A percentile compares a stretch with the other conserved stretches of the same genome.
Conservation (phyloP, 106 monocot species). For the Allium sativum region DNA sequence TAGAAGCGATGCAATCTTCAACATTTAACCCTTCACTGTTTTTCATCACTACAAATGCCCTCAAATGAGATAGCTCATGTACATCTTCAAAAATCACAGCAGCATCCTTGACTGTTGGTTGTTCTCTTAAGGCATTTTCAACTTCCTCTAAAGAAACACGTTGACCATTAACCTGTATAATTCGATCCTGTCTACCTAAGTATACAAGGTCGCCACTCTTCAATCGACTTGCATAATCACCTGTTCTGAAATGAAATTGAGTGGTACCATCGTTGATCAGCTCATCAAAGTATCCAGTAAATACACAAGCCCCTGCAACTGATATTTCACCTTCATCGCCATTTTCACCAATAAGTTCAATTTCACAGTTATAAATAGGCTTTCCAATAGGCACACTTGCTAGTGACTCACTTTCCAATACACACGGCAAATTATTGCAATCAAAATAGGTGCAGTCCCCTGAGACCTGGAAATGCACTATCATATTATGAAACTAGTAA, state of each 20-base stretch:
- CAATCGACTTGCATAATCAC: constrained; percentile 70
- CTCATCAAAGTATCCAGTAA: constrained; percentile 59
- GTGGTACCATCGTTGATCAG: constrained; percentile 3
- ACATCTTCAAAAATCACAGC: constrained; percentile 39
- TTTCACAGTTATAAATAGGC: constrained; percentile 64
- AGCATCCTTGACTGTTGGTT: constrained; percentile 60
- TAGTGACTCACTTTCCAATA: constrained; percentile 33
- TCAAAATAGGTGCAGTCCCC: constrained; percentile 89
- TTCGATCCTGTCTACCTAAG: constrained; percentile 72
- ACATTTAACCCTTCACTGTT: not conserved
- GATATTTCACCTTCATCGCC: constrained; percentile 66
- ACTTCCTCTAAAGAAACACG: constrained; percentile 74
- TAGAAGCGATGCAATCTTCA: constrained; percentile 27
- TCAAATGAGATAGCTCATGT: constrained; percentile 15
- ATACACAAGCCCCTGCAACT: constrained; percentile 70
- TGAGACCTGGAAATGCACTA: constrained; percentile 51
- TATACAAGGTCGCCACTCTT: constrained; percentile 62
- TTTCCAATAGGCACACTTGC: constrained; percentile 80
- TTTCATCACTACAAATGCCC: constrained; percentile 43
- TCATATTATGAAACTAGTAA: too few relatives aligned
- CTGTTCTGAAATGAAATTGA: constrained; percentile 48
- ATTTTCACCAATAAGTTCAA: constrained; percentile 33
- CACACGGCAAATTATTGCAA: constrained; percentile 57
- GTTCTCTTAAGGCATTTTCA: constrained; percentile 53
- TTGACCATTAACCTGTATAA: constrained; percentile 76